These are phyloP conservation scores for Pythium phragmitis DNA, from an alignment of 352 stramenopile species.

Conservation along the genomic window DNA sequence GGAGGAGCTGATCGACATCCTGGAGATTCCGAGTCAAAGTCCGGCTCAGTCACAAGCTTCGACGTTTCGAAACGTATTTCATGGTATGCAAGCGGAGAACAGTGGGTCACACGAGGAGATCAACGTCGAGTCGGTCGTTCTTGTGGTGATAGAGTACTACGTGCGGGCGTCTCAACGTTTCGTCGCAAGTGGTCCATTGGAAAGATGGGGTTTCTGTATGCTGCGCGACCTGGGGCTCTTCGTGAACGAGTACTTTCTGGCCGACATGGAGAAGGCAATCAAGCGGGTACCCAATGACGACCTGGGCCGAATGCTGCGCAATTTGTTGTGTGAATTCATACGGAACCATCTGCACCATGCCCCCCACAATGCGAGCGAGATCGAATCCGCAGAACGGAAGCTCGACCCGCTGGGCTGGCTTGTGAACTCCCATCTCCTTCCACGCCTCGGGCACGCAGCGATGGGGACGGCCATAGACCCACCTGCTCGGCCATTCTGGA, in stretches of 20 bases:
- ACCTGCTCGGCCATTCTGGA: constrained; percentile 13
- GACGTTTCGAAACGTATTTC: constrained; percentile 12
- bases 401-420: constrained; percentile 14
- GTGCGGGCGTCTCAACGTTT: not conserved
- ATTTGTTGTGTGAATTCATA: constrained; percentile 9
- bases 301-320: not conserved
- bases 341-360: not conserved
- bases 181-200: not conserved
- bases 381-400: not conserved
- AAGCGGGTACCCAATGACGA: constrained; percentile 6
- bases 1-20: constrained; percentile 5
- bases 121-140: not conserved
- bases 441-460: not conserved
- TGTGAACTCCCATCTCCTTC: not conserved
- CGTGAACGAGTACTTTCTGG: constrained; percentile 54
- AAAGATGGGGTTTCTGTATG: constrained; percentile 38
- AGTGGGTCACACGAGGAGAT: not conserved
- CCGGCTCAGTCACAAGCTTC: not conserved
- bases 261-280: constrained; percentile 40
- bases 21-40: constrained; percentile 3
- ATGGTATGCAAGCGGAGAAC: not conserved
- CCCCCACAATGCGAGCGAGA: not conserved
- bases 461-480: not conserved
- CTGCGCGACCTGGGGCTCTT: constrained; percentile 54
- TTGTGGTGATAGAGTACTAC: constrained; percentile 10